Base-by-base conservation (phyloP, 2,329 filamentous ascomycete species). In the Ascochyta pisi region DNA sequence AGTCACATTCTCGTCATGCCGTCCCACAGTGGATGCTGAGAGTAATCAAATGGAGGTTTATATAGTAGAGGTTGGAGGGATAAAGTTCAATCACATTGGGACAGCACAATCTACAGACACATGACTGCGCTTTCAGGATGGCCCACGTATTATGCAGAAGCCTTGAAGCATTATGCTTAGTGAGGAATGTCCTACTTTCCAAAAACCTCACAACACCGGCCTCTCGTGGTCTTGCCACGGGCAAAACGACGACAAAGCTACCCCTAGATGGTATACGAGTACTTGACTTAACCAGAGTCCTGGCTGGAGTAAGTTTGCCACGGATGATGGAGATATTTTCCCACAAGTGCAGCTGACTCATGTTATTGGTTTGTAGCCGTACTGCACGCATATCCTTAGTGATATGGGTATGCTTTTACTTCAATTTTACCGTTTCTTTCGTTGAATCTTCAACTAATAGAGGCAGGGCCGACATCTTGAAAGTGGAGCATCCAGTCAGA, bases 301-400 rank as follows among this genome's bases (percentile, higher is more conserved):
- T 99, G 62, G 94, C 94, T 62, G 94, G 94, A 57, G 93, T 96
- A 81, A 78, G 89, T 83, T 40, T 58, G 22, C 4, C 7, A 41
- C 7, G 16, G 43, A n/a, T 19, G 6, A 9, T 35, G 26, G 6
- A 6, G 22, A 19, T 16, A 37, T 4, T 15, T 45, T 15, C 29
- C n/a, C 27, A 51, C 2, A 9, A 24, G 45, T 15, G 24, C 29
- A 29, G 50, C 58, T 72, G 55, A 73, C 59, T 44, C 27, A 44
- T 13, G 16, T 22, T 44, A 13, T 10, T 6, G 38, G 12, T n/a
- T 33, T 58, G 16, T 69, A 97, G 91, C 95, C 95, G 63, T 98
- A 97, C 72, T 96, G 92, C 70, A 98, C 95, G 34, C 95, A 99
- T 74, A 97, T 99, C 49, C 79, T 99, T 6, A 95, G 93, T 50